Evolutionary conservation across 495 filamentous ascomycete genomes (phyloP), one percentile per base, ranked within the genome.

Genomic region (Trichoderma gamsii): DNA sequence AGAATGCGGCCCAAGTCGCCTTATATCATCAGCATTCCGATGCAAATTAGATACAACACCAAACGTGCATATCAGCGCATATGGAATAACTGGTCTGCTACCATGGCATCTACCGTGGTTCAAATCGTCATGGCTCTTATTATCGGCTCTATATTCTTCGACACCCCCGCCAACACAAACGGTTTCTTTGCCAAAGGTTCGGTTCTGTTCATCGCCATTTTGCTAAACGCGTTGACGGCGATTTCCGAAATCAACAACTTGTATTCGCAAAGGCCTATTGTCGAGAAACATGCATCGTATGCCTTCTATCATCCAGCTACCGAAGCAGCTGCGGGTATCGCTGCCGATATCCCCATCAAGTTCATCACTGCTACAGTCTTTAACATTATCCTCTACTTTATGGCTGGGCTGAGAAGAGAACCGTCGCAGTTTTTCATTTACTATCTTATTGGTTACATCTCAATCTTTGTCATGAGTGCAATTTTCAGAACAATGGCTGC

Each of bases 401-500:
- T 90, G 65, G 77, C 83, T n/a, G 77, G 83, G 4, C 72, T 88
- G 49, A 79, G 80, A 46, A 80, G 79, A 52, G 78, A 80, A 56
- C 78, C 85, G 5, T 81, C 74, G 16, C 81, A 84, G 46, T 90
- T 90, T 72, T 90, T 90, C 71, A 79, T 87, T 52, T 89, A 83
- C 75, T 84, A 86, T 65, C 76, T 90, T 6, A 79, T 87, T 44
- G 78, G 78, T 2, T 86, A 85, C 65, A 66, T 85, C 16, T 77
- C 77, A 38, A 85, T 82, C 13, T 78, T 90, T 21, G 80, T 84
- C 44, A 88, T 90, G 85, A 74, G 71, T 41, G 71, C 75, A 69
- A 75, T 90, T 35, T 92, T 92, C 76, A 80, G 89, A 13, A 87
- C 83, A 15, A 89, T 95, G 59, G 91, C 85, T 0, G 83, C 90